These are phyloP conservation scores for Kuraishia molischiana DNA, from an alignment of 805 yeast genomes.

Conservation along the genomic window DNA sequence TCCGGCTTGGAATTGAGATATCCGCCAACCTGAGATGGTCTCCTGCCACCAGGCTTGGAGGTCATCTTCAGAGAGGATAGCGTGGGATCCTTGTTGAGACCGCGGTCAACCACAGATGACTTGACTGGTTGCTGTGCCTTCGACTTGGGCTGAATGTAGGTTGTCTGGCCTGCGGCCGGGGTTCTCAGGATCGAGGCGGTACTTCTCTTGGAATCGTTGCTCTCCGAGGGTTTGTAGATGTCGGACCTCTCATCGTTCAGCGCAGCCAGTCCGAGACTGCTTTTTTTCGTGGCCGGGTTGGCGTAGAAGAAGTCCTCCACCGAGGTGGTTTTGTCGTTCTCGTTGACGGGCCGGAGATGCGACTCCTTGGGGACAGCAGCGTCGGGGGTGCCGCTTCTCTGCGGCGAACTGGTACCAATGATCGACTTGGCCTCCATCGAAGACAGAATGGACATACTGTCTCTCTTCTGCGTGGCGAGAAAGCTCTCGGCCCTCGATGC, in stretches of 20 bases:
- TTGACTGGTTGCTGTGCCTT: slow-evolving; percentile 3
- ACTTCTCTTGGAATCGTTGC: slow-evolving; percentile 1
- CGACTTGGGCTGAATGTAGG: background rate
- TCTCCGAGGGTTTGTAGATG: slow-evolving; percentile 4
- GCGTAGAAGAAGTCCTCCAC: slow-evolving; percentile 46
- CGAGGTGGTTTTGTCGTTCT: slow-evolving; percentile 22
- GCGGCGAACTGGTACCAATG: background rate
- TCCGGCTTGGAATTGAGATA: background rate
- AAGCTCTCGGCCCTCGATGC: slow-evolving; percentile 2
- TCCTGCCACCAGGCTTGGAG: background rate
- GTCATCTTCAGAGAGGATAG: background rate
- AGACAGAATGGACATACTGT: slow-evolving; percentile 15
- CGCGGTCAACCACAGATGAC: background rate
- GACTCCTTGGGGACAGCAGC: no score
- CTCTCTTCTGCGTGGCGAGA: slow-evolving; percentile 6
- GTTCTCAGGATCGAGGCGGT: background rate
- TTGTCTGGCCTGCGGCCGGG: slow-evolving; percentile 1
- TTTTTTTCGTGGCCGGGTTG: slow-evolving; percentile 14
- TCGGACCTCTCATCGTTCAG: slow-evolving; percentile 3
- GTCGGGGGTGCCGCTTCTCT: background rate
- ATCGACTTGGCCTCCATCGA: slow-evolving; percentile 6
- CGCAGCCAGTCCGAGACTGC: slow-evolving; percentile 6
- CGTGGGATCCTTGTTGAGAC: background rate
- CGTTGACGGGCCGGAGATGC: no score
- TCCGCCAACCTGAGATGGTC: background rate